Base-by-base conservation (phyloP, 2,329 filamentous ascomycete genomes). In the Falciphora oryzae region DNA sequence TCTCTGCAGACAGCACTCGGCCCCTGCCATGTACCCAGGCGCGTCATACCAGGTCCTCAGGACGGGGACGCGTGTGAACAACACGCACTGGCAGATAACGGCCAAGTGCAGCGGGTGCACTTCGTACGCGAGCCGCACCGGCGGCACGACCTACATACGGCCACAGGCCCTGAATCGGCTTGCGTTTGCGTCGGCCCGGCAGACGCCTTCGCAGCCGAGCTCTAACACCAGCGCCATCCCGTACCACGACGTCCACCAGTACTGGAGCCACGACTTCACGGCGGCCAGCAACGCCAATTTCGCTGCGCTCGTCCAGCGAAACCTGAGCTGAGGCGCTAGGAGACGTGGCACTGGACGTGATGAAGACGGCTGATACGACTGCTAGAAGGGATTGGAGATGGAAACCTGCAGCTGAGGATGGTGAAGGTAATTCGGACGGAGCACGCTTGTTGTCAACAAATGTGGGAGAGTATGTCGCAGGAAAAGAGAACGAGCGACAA, bases 231-330 rank as follows among this genome's bases (percentile, higher is more conserved):
- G 75, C 4, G 69, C 70, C 27, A 80, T 81, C 66, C 73, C 73
- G 64, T 80, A 80, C 66, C 79, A 81, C 67, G 76, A 80, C 62
- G 74, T 72, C 63, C 72, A 78, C 61, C 77, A 76, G 60, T 78
- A 78, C 69, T 78, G 76, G 74, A 72, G 71, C 57, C 75, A 78
- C 67, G 74, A 79, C 65, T 71, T 79, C 59, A 68, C 67, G 11
- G 67, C 68, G 1, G 74, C 74, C 18, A 69, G 72, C 63, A 74
- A 76, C 3, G 68, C 73, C 53, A 64, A 75, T 50, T 79, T 79
- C 38, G 64, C 59, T 57, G 64, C 32, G 14, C 56, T 63, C 16
- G 62, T 63, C 22, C 13, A 57, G 62, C 18, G 31, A 11, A 63
- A 63, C 50, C 25, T 57, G 11, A 4, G 32, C 28, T 62, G 53